Base-by-base conservation (phyloP, 148 eudicot genomes). In the Tetragonia tetragonoides region DNA sequence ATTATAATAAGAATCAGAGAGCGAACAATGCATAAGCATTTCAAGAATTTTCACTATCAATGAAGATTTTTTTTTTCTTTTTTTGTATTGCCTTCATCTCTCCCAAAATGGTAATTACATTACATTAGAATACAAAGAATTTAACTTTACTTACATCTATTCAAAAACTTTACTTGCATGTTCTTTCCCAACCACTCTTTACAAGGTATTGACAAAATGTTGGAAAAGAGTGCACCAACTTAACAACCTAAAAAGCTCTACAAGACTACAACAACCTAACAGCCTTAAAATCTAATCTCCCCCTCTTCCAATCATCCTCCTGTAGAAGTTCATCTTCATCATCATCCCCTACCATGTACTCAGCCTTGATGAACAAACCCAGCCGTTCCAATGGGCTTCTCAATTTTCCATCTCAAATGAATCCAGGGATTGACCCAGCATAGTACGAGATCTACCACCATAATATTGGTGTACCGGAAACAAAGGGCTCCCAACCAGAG, bases 311-410 rank as follows among this genome's bases (percentile, higher is more conserved):
- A 42, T 81, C 91, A 16, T 63, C 78, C 69, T 68, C 78, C 34
- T 53, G 39, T 12, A 15, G 3, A 44, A 68, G 15, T 9, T 53
- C 24, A 10, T 78, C 84, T 0, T 86, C 89, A 38, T 80, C 87
- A 4, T 84, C 86, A 12, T 88, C 93, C 47, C 87, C 84, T 4
- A 46, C 75, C 21, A 72, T 72, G 57, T 82, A 81, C 72, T 88
- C 94, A 6, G 87, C 86, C 81, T 93, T 93, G 15, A 88, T 77
- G 49, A 75, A 87, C 82, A 94, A 75, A 11, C 98, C 98, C 6
- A 94, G 73, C 46, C 68, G 75, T 79, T 94, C 94, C 67, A 93
- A 65, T 17, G 89, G 87, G 66, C 82, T 88, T 24, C 72, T 66
- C 7, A 83, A 65, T n/a, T 59, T 81, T 18, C 68, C 68, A 18